phyloP scores from a whole-genome alignment of 116 monocot genomes.

The Phalaenopsis hybrid region DNA sequence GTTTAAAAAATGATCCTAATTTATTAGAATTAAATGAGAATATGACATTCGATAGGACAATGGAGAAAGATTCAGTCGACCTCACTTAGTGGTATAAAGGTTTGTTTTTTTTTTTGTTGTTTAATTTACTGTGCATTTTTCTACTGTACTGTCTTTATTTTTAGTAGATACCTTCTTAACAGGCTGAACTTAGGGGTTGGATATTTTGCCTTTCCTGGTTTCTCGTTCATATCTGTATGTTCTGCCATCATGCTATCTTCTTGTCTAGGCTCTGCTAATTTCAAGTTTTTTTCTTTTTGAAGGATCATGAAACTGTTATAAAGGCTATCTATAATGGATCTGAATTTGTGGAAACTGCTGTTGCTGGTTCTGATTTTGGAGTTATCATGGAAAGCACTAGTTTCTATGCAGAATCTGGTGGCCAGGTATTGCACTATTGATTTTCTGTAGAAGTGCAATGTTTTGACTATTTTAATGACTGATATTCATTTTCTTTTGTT shows the following conservation, averaged over 20 bases:
- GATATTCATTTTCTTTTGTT: neutral
- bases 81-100: too few species aligned
- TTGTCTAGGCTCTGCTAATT: neutral
- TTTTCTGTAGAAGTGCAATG: neutral
- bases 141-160: neutral
- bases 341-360: constrained; percentile 47
- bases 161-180: neutral
- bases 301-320: constrained; percentile 82
- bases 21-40: too few species aligned
- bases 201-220: neutral
- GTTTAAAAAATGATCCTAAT: too few species aligned
- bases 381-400: constrained; percentile 86
- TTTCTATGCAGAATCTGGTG: constrained; percentile 98
- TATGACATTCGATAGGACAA: too few species aligned
- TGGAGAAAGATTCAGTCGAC: too few species aligned
- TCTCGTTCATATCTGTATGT: neutral
- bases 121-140: neutral
- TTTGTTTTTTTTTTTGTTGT: neutral
- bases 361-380: constrained; percentile 58
- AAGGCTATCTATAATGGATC: constrained; percentile 86
- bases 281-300: neutral
- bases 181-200: neutral
- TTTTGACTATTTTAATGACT: neutral
- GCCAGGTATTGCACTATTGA: constrained; percentile 54
- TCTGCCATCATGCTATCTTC: neutral